Percentiles rank a stretch among this genome's conserved stretches.
phyloP scores from a whole-genome alignment of 345 rosid species.

The Salix dunnii region DNA sequence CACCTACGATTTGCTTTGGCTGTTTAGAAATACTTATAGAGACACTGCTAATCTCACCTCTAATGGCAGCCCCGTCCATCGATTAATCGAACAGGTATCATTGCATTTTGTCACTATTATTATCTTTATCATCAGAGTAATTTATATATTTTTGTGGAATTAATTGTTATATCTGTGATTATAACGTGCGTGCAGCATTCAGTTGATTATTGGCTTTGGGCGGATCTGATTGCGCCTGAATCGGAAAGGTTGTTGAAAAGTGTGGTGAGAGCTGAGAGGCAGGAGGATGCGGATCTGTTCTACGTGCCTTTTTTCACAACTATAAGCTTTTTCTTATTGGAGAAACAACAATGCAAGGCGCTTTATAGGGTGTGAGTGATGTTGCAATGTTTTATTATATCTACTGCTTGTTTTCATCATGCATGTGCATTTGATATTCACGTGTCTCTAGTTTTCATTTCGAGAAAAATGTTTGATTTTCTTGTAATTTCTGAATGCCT shows the following conservation, averaged over 20 bases:
- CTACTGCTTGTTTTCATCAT: background rate
- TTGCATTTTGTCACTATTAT: background rate
- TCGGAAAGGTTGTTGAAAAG: conserved; percentile 73
- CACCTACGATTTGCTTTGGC: conserved; percentile 74
- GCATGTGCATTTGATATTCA: background rate
- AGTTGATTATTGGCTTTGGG: conserved; percentile 97
- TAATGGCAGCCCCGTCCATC: conserved; percentile 97
- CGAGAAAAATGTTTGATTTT: background rate
- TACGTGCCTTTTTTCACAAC: conserved; percentile 93
- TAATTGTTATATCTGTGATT: background rate
- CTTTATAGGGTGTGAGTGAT: conserved; percentile 99
- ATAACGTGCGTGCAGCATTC: conserved; percentile 59
- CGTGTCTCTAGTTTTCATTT: background rate
- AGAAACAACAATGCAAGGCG: conserved; percentile 92
- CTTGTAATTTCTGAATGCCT: no score
- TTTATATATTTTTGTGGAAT: background rate
- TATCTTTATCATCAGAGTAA: background rate
- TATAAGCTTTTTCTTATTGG: conserved; percentile 88
- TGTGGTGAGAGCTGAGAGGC: conserved; percentile 69
- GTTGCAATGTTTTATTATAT: conserved; percentile 25
- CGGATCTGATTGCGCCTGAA: conserved; percentile 72
- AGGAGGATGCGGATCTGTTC: conserved; percentile 84
- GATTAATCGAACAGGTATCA: conserved; percentile 77
- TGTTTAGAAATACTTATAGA: conserved; percentile 62
- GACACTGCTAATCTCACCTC: conserved; percentile 82